Evolutionary conservation across 352 stramenopile species (phyloP), one percentile per base, ranked within the genome.

Genomic region (Pythium biforme): DNA sequence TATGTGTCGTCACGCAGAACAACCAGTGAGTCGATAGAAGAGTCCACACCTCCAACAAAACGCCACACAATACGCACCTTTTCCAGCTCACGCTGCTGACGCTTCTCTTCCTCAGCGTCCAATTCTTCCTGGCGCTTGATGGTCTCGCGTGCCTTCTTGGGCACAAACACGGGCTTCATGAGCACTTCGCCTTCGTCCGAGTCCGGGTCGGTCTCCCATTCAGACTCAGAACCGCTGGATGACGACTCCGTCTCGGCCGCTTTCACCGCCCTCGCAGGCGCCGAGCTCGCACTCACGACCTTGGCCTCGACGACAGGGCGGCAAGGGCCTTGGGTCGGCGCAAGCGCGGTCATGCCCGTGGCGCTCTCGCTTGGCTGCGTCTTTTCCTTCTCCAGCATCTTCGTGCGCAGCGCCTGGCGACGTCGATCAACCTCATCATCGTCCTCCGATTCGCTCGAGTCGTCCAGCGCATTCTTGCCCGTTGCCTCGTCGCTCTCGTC

Each of bases 81-180:
- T 45, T 91, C 76, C 12, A 75, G 54, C 47, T 93, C 76, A 31
- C 64, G 63, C 59, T 87, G 73, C 19, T 77, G 63, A 6, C 74
- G 74, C 47, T 83, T 75, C 43, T 89, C 77, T 52, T 91, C 86
- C 68, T 96, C 80, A 1, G 76, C 79, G 22, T 82, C 83, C 29
- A 92, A 66, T 51, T 95, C 79, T 62, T 96, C 87, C 58, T 95
- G 73, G 5, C 76, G 68, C 60, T 86, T 89, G 59, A 96, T 79
- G 29, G 88, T 97, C 52, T 86, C 83, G 31, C 90, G 86, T 27
- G 85, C 86, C 40, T 89, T 88, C 65, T 97, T 97, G 0, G 92
- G 92, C 23, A 98, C 81, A 62, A 97, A 98, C 17, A 97, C 79
- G 5, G 92, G 92, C 64, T 97, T 97, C 75, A 97, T 87, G 17